Evolutionary conservation across 768 basidiomycete species (phyloP).

Genomic region (Saitozyma podzolica): DNA sequence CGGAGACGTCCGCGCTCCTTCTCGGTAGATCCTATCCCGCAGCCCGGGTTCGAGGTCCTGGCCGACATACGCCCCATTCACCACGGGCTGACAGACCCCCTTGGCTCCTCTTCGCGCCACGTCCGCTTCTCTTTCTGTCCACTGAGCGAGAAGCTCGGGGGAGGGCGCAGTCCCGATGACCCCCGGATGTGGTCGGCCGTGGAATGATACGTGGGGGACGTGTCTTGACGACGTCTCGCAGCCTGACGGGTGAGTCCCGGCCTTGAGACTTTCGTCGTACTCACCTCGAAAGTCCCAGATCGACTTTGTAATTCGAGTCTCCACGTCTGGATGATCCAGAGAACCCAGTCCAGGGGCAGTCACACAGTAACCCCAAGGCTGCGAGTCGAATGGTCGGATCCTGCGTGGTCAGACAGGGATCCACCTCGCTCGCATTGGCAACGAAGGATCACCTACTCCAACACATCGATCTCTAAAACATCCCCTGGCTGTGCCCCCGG

Average conservation of each 20-base stretch:
- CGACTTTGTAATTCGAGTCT: too few species aligned
- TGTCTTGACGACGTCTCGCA: too few species aligned
- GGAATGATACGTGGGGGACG: slow-evolving; percentile 72
- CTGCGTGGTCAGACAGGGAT: slow-evolving; percentile 58
- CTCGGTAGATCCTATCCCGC: slow-evolving; percentile 60
- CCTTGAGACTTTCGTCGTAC: too few species aligned
- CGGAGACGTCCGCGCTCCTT: slow-evolving; percentile 74
- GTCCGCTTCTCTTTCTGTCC: slow-evolving; percentile 71
- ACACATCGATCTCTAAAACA: slow-evolving; percentile 73
- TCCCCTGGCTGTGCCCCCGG: slow-evolving; percentile 78
- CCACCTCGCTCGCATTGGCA: not conserved
- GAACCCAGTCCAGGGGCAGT: too few species aligned
- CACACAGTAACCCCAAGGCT: too few species aligned
- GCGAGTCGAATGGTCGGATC: too few species aligned
- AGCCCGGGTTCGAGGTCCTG: slow-evolving; percentile 54
- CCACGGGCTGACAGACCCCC: too few species aligned
- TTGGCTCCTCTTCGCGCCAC: slow-evolving; percentile 40
- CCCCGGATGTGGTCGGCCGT: slow-evolving; percentile 74
- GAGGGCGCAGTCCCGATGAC: slow-evolving; percentile 72
- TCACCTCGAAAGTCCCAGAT: too few species aligned
- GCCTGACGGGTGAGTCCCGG: too few species aligned
- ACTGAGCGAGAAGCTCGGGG: slow-evolving; percentile 67
- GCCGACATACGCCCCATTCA: too few species aligned
- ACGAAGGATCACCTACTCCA: slow-evolving; percentile 56
- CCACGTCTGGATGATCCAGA: too few species aligned